phyloP scores from a whole-genome alignment of 1,139 yeast genomes.

The Saccharomycopsis hybrid region DNA sequence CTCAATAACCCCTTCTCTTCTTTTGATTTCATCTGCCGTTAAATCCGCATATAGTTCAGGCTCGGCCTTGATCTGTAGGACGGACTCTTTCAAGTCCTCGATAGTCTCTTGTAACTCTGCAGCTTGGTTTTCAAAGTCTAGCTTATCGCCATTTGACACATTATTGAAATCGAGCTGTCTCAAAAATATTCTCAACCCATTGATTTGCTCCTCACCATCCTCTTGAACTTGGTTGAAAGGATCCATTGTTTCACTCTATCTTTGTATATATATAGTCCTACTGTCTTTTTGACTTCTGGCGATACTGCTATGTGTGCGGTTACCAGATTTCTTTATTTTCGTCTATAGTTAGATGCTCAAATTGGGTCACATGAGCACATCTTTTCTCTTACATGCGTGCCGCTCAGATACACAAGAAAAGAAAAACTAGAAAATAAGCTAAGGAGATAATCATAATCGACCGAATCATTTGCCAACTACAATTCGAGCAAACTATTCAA shows the following conservation, averaged over 20 bases:
- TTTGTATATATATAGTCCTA: background rate
- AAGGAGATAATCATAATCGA: background rate
- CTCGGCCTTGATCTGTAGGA: constrained; percentile 51
- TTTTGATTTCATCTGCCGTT: constrained; percentile 41
- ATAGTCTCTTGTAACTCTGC: constrained; percentile 74
- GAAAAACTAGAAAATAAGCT: background rate
- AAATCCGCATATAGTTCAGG: constrained; percentile 53
- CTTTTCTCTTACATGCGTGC: no score
- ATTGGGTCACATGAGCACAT: no score
- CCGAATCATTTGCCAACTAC: no score
- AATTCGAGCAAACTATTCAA: no score
- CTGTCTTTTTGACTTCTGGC: background rate
- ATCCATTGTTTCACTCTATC: constrained; percentile 43
- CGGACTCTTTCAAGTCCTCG: constrained; percentile 64
- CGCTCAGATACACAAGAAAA: background rate
- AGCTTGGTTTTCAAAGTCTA: constrained; percentile 60
- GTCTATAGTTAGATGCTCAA: no score
- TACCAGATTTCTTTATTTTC: no score
- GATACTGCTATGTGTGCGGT: no score
- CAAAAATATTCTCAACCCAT: constrained; percentile 35
- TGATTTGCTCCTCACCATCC: constrained; percentile 67
- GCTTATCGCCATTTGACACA: constrained; percentile 33
- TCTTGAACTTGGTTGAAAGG: constrained; percentile 79
- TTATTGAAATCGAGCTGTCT: constrained; percentile 26
- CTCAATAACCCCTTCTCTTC: constrained; percentile 46